Base-by-base conservation (phyloP, 495 filamentous ascomycete genomes). In the Podospora pseudopauciseta region DNA sequence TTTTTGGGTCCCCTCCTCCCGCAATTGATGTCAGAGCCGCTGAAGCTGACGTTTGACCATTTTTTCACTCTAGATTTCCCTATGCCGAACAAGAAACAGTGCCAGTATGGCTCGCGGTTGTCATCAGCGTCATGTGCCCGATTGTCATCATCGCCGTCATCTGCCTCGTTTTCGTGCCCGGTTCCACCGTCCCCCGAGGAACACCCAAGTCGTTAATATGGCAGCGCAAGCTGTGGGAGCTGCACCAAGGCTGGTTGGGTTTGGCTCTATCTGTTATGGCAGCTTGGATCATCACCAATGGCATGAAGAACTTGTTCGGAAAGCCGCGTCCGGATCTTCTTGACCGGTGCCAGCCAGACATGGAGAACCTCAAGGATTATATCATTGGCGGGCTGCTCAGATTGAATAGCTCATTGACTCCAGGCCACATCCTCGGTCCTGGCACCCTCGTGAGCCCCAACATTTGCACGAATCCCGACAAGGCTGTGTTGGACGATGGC, bases 271-370 rank as follows among this genome's bases (percentile, higher is more conserved):
- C 90, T 15, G 81, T 90, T 27, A 85, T 85, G 32, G 77, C 86
- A 13, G 83, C 90, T 1, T 94, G 92, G 80, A 84, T 93, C 58
- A 89, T 95, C 54, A 94, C 91, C 3, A 90, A 91, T 58, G 89
- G 86, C 15, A 85, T 96, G 78, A 96, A 96, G 82, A 95, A 92
- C 78, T 83, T 91, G 2, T 92, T 90, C 69, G 92, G 92, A 53
- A 96, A 95, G 75, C 92, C 92, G 11, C 80, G 92, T 68, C 92
- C 92, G 0, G 92, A 96, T 81, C 76, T 96, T 6, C 87, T 96
- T 34, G 84, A 83, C 66, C 84, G 92, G 63, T 92, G 91, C 75
- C 77, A 85, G 66, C 89, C 89, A 18, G 81, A 86, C 67, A 39
- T 83, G 9, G 76, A 65, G n/a, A 82, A 85, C 65, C 60, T 80